phyloP scores from a whole-genome alignment of 2,329 filamentous ascomycete genomes.

The Stagonosporopsis cucurbitacearum region DNA sequence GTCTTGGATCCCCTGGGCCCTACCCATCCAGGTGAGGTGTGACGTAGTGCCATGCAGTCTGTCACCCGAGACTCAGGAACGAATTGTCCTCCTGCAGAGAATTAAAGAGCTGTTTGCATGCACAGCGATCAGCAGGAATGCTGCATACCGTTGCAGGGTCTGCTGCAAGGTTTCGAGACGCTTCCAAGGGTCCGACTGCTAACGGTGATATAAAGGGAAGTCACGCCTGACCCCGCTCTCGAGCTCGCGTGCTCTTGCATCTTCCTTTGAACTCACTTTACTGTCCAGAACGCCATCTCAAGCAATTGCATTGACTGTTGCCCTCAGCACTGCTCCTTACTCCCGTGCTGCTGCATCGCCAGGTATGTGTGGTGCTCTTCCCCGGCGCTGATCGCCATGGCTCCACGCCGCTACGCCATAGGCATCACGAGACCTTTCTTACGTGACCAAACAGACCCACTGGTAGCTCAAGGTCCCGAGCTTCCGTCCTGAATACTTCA shows the following conservation, averaged over 20 bases:
- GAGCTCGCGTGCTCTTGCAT: conserved; percentile 20
- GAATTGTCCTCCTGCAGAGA: not conserved
- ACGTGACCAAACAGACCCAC: conserved; percentile 34
- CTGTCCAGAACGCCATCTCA: conserved; percentile 3
- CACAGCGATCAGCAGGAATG: conserved; percentile 4
- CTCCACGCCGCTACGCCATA: conserved; percentile 22
- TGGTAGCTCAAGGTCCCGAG: conserved; percentile 33
- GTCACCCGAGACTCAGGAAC: conserved; percentile 7
- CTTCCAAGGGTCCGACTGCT: conserved; percentile 15
- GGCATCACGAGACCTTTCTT: conserved; percentile 42
- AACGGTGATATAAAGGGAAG: conserved; percentile 18
- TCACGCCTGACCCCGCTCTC: conserved; percentile 18
- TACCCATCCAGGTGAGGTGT: not conserved
- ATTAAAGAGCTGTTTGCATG: not conserved
- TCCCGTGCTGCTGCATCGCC: conserved; percentile 26
- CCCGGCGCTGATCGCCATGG: conserved; percentile 33
- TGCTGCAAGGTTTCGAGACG: conserved; percentile 9
- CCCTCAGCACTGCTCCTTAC: not conserved
- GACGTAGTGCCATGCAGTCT: conserved; percentile 9
- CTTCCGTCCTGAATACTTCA: conserved; percentile 40
- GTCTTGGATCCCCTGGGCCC: not conserved
- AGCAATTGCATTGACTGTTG: not conserved
- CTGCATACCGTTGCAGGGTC: conserved; percentile 4
- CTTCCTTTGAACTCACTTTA: conserved; percentile 27
- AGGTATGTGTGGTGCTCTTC: conserved; percentile 30